These are phyloP conservation scores for Chlorella sp. DNA, from an alignment of 139 green algal species.

Conservation along the genomic window DNA sequence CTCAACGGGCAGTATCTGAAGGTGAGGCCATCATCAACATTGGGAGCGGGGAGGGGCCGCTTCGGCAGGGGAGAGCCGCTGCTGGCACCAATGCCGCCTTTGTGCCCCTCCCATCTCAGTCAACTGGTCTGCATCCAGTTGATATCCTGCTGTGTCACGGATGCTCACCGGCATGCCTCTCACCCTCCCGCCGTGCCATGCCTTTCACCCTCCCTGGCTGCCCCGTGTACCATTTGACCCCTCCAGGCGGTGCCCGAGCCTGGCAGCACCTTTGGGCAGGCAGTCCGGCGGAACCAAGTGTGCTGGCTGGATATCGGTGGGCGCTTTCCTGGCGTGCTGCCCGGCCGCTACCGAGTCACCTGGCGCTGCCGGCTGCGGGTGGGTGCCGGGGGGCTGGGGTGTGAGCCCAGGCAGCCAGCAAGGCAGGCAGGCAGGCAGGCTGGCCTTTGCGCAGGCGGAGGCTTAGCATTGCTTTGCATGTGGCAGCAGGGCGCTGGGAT, in stretches of 20 bases:
- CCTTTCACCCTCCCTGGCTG: no score
- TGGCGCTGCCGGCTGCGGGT: constrained; percentile 6
- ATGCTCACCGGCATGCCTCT: neutral
- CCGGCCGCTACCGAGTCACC: neutral
- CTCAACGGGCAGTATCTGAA: neutral
- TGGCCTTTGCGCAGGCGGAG: neutral
- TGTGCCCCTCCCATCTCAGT: no score
- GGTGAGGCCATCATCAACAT: neutral
- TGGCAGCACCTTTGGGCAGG: neutral
- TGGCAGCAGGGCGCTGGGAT: neutral
- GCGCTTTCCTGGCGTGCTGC: constrained; percentile 11
- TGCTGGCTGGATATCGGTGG: constrained; percentile 20
- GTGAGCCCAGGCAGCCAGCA: no score
- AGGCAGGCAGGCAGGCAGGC: no score
- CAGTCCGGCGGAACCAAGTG: neutral
- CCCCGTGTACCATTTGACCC: no score
- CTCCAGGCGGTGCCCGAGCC: neutral
- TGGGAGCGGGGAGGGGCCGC: no score
- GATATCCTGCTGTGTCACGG: neutral
- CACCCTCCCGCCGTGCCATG: neutral
- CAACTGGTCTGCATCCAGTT: no score
- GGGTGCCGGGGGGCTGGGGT: neutral
- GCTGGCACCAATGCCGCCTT: no score
- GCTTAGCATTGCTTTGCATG: no score
- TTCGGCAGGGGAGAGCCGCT: no score